Percentiles rank a stretch among this genome's conserved stretches.
These are phyloP conservation scores for Trichosporon coremiiforme DNA, from an alignment of 1,284 basidiomycete species.

Conservation along the genomic window DNA sequence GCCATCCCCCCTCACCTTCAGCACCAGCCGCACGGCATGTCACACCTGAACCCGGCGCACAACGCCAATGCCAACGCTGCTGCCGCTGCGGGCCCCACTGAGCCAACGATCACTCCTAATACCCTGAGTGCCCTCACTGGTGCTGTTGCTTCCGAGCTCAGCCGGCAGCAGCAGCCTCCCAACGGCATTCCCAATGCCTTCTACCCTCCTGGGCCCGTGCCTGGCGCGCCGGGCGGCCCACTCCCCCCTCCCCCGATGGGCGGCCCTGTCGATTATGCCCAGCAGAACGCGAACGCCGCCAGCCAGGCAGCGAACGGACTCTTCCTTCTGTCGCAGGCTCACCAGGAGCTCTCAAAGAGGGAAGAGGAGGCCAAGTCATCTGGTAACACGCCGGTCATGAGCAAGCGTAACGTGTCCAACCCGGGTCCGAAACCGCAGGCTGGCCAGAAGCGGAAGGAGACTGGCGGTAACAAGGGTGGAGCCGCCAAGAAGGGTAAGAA, in stretches of 20 bases:
- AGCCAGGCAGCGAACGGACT: conserved; percentile 78
- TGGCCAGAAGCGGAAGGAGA: conserved; percentile 24
- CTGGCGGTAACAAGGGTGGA: conserved; percentile 14
- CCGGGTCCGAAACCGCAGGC: conserved; percentile 23
- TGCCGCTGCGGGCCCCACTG: conserved; percentile 38
- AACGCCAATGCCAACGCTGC: conserved; percentile 6
- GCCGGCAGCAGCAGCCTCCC: conserved; percentile 24
- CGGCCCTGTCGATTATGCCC: conserved; percentile 49
- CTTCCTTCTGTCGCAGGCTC: conserved; percentile 88
- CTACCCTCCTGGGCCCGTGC: conserved; percentile 37
- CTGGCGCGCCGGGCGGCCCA: conserved; percentile 28
- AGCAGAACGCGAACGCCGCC: conserved; percentile 54
- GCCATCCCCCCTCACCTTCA: conserved; percentile 31
- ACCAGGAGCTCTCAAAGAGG: conserved; percentile 93
- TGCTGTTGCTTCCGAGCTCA: conserved; percentile 64
- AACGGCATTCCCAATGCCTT: conserved; percentile 22
- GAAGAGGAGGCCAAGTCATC: conserved; percentile 63
- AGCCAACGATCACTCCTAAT: conserved; percentile 81
- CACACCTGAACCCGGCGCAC: conserved; percentile 39
- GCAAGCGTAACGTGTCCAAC: conserved; percentile 29
- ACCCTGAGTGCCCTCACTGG: conserved; percentile 75
- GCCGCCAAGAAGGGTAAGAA: conserved; percentile 44
- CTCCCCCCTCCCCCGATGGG: conserved; percentile 26
- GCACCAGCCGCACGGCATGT: conserved; percentile 42
- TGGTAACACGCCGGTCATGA: conserved; percentile 35